A percentile compares a stretch with the other conserved stretches of the same genome.
These are phyloP conservation scores for Myrica gale DNA, from an alignment of 306 rosid species.

Conservation along the genomic window DNA sequence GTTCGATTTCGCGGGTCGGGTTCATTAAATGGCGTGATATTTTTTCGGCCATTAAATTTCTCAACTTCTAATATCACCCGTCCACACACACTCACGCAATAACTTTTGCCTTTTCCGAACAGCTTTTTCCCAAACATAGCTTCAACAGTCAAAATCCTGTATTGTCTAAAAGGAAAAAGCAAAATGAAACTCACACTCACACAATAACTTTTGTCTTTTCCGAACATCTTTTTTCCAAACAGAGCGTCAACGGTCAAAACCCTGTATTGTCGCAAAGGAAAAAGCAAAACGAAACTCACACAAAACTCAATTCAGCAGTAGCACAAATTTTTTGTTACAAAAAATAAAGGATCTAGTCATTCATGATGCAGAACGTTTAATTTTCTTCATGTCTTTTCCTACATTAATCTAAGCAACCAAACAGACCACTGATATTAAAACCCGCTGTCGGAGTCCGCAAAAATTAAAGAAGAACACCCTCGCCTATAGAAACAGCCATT, in stretches of 20 bases:
- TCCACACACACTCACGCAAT: too few relatives aligned
- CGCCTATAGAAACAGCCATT: not conserved
- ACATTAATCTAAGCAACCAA: not conserved
- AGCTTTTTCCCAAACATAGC: too few relatives aligned
- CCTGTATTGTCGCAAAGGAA: not conserved
- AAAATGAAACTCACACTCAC: too few relatives aligned
- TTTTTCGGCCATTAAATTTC: too few relatives aligned
- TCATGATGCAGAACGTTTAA: not conserved
- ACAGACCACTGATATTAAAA: not conserved
- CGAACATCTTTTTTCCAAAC: not conserved
- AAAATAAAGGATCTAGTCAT: not conserved
- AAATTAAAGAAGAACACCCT: not conserved
- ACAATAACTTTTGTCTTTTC: too few relatives aligned
- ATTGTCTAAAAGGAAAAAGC: too few relatives aligned
- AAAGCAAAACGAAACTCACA: not conserved
- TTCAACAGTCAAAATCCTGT: too few relatives aligned
- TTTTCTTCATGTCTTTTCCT: not conserved
- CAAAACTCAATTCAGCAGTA: not conserved
- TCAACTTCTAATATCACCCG: too few relatives aligned
- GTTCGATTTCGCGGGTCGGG: too few relatives aligned
- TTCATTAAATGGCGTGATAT: too few relatives aligned
- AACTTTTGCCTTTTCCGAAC: too few relatives aligned
- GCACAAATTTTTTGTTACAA: not conserved
- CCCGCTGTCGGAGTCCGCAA: not conserved
- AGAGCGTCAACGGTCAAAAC: not conserved